Base-by-base conservation (phyloP, 1,284 basidiomycete species). In the Mycosarcoma maydis region DNA sequence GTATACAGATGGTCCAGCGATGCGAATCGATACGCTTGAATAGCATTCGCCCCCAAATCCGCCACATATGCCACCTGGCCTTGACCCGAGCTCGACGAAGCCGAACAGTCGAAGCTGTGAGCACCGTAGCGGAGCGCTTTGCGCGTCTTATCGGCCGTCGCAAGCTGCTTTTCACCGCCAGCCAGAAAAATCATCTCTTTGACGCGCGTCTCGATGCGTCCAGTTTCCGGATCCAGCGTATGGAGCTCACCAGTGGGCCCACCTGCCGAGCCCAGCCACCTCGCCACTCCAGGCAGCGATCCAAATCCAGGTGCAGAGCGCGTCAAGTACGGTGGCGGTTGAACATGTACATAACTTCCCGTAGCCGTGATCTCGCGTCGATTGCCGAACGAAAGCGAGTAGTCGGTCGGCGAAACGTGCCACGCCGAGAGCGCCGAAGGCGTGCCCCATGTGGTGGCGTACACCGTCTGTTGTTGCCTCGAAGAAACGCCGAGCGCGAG, bases 161-260 rank as follows among this genome's bases (percentile, higher is more conserved):
- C 39, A 24, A 77, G 36, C 27, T 60, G 67, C 4, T 44, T 38
- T 9, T 36, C 23, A 0, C 75, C 72, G 0, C 52, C 64, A 1
- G 24, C 32, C 6, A 80, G 51, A 40, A 77, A 79, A 19, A 76
- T 23, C 7, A 77, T 19, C 43, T 80, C 73, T 20, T 69, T 66
- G 8, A 46, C 30, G 26, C 47, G 66, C 4, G 39, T 42, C n/a
- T 40, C 43, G 14, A 80, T 73, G 16, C 17, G 34, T 8, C 76
- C 76, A 1, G 52, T 78, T 2, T 40, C 22, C 0, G 38, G 23
- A 22, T 76, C 49, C 10, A 80, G 37, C 2, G 3, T 10, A 22
- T 77, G 77, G 13, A 78, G 22, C 45, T 80, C 76, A 11, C 78
- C 78, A 3, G 75, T 80, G 1, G 78, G 78, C 3, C 78, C 78